Evolutionary conservation across 2,329 filamentous ascomycete species (phyloP), one percentile per base, ranked within the genome.

Genomic region (Dothidotthia symphoricarpi): DNA sequence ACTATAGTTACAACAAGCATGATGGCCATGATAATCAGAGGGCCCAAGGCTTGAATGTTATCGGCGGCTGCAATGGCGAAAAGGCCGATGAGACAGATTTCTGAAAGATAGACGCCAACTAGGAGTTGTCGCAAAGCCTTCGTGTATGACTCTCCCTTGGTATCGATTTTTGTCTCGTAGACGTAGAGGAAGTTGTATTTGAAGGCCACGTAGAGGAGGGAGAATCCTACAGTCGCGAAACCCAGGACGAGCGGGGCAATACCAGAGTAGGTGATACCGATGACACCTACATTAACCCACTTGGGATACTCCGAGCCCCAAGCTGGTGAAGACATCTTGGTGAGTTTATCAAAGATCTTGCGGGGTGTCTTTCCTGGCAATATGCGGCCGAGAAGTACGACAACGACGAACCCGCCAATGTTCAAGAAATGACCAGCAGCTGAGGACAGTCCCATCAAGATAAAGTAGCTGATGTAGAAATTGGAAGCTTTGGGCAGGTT

Each of bases 401-500:
- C 84, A 59, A 95, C 75, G 63, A 88, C 91, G 34, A 91, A 70
- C 41, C 91, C 82, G 3, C 84, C 80, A 22, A 96, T 75, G 63
- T 96, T 96, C 36, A 94, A 75, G 13, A 91, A 56, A 3, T 58
- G 59, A 10, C 61, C 51, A 12, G 60, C 47, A 22, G 59, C 59
- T 2, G 55, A 48, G 0, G 60, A 63, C 5, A 62, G 55, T 36
- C 91, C 94, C 66, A 97, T 90, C 4, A 98, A 78, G 30, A 97
- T 80, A 53, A 98, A 94, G 71, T 96, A 98, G 1, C 84, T 88
- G 34, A 97, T 84, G 69, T 96, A 98, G 67, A 97, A 93, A 70
- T 95, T 97, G 51, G 89, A 93, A 0, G 88, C 83, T 45, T 81
- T 85, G 15, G 93, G 93, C 6, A 98, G 73, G 43, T 88, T 86